Evolutionary conservation across 2,329 filamentous ascomycete genomes (phyloP).

Genomic region (Amauroascus niger): DNA sequence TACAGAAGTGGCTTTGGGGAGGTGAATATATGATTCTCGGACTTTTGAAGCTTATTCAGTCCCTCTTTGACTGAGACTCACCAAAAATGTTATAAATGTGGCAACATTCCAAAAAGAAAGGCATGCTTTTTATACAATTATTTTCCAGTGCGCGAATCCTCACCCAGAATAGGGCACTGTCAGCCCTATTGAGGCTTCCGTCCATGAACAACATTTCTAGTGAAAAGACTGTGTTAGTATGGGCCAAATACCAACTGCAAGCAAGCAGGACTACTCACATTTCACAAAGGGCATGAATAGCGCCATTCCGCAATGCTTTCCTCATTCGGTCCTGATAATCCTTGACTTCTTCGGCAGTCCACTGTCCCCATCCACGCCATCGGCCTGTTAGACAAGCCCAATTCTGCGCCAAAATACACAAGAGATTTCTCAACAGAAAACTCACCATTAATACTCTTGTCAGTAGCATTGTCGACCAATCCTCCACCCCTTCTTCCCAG

Average conservation of each 20-base stretch:
- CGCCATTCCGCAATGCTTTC: conserved; percentile 18
- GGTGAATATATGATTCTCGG: too few species aligned
- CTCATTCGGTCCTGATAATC: conserved; percentile 22
- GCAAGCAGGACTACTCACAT: not conserved
- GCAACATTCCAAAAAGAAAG: too few species aligned
- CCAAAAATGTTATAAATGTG: too few species aligned
- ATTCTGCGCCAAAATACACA: too few species aligned
- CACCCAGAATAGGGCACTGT: not conserved
- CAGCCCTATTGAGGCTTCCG: not conserved
- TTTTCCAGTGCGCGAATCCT: too few species aligned
- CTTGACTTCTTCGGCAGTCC: conserved; percentile 21
- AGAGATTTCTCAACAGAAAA: not conserved
- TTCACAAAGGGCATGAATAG: conserved; percentile 18
- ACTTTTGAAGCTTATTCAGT: too few species aligned
- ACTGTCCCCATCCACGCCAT: conserved; percentile 13
- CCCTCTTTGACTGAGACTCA: too few species aligned
- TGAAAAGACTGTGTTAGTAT: too few species aligned
- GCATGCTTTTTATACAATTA: too few species aligned
- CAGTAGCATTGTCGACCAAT: conserved; percentile 11
- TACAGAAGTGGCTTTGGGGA: too few species aligned
- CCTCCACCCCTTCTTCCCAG: conserved; percentile 18
- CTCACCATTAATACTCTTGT: conserved; percentile 10
- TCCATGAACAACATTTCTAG: not conserved
- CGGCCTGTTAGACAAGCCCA: too few species aligned
- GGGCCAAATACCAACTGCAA: too few species aligned